phyloP scores from a whole-genome alignment of 352 stramenopile genomes.

The Phytophthora palmivora region DNA sequence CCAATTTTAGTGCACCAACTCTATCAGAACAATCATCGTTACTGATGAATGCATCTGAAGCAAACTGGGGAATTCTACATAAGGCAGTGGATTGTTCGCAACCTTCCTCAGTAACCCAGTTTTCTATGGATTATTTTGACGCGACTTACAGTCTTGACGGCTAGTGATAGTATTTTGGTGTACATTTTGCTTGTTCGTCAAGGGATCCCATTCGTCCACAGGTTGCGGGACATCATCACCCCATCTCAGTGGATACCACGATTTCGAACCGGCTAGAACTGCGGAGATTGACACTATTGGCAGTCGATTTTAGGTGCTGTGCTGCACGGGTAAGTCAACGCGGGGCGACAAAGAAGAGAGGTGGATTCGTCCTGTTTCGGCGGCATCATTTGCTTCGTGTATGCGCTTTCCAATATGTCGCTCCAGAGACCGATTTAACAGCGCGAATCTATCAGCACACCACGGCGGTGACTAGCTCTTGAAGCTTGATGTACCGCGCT shows the following conservation, averaged over 20 bases:
- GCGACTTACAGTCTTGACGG: slow-evolving; percentile 4
- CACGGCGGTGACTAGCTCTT: background rate
- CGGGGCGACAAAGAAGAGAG: slow-evolving; percentile 11
- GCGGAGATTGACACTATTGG: background rate
- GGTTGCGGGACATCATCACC: background rate
- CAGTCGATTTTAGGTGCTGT: background rate
- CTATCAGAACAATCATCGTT: background rate
- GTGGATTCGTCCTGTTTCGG: slow-evolving; percentile 20
- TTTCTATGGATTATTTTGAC: slow-evolving; percentile 12
- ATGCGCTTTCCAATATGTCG: slow-evolving; percentile 17
- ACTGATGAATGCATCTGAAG: slow-evolving; percentile 20
- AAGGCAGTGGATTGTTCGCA: slow-evolving; percentile 13
- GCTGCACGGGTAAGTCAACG: slow-evolving; percentile 23
- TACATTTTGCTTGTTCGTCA: too few relatives aligned
- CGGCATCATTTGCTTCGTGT: slow-evolving; percentile 33
- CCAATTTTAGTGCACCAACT: slow-evolving; percentile 8
- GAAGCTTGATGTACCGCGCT: background rate
- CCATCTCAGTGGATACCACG: slow-evolving; percentile 3
- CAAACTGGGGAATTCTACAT: slow-evolving; percentile 16
- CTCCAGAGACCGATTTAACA: slow-evolving; percentile 10
- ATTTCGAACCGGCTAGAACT: slow-evolving; percentile 18
- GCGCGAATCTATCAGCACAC: background rate
- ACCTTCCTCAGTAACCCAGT: background rate
- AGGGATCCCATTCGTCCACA: slow-evolving; percentile 35
- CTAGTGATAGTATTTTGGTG: background rate